Conservation (phyloP, 768 basidiomycete genomes). For the Coprinopsis strossmayeri region DNA sequence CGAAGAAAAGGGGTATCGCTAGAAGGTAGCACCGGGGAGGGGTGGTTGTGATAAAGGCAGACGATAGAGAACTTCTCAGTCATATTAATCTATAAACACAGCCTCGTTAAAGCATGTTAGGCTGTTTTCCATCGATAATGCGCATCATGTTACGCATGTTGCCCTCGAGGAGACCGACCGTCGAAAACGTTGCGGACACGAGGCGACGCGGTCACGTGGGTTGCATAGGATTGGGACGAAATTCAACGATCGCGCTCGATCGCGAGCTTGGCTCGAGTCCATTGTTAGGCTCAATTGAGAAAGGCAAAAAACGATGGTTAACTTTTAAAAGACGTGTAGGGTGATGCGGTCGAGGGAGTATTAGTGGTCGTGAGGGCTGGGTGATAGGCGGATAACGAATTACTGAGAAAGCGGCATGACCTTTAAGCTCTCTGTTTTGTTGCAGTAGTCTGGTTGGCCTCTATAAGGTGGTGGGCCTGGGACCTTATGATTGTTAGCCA, state of each 20-base stretch:
- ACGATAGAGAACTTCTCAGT: background rate
- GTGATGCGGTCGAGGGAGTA: background rate
- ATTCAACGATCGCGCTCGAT: too few relatives aligned
- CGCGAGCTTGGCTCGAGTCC: too few relatives aligned
- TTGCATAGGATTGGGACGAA: background rate
- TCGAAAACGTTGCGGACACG: slow-evolving; percentile 1
- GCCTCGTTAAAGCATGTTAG: background rate
- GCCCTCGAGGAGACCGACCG: background rate
- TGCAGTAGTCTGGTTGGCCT: slow-evolving; percentile 9
- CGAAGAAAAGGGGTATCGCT: too few relatives aligned
- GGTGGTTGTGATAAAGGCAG: background rate
- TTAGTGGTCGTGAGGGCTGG: background rate
- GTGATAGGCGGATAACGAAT: background rate
- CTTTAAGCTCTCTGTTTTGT: slow-evolving; percentile 4
- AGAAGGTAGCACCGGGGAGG: background rate
- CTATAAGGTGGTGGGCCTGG: slow-evolving; percentile 8
- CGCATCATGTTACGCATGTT: background rate
- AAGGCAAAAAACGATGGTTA: background rate
- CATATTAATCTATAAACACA: background rate
- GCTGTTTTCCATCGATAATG: background rate
- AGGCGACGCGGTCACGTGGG: slow-evolving; percentile 2
- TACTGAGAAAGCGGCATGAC: background rate
- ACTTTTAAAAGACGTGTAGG: background rate
- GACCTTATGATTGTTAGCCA: background rate
- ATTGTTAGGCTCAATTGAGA: background rate